phyloP scores from a whole-genome alignment of 768 basidiomycete genomes.

The Lactarius tabidus region DNA sequence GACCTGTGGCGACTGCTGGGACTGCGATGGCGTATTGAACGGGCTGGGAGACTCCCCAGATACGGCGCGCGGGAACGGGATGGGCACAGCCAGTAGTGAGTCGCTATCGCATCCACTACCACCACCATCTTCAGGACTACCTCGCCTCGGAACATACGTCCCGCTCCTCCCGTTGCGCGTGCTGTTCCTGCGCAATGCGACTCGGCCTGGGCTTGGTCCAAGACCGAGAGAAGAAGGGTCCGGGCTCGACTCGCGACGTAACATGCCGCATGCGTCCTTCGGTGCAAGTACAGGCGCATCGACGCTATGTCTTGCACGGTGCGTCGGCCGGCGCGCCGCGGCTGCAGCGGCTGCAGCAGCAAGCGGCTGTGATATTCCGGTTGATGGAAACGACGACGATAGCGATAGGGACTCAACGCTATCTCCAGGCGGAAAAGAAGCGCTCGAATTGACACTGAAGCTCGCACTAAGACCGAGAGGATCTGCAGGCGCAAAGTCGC shows the following conservation, averaged over 20 bases:
- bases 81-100: slow-evolving; percentile 31
- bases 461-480: slow-evolving; percentile 2
- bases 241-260: slow-evolving; percentile 52
- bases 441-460: not conserved
- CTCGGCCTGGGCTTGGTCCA: slow-evolving; percentile 34
- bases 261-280: slow-evolving; percentile 37
- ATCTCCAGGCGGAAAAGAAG: slow-evolving; percentile 10
- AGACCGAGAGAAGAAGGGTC: slow-evolving; percentile 38
- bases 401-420: slow-evolving; percentile 44
- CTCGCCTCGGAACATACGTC: slow-evolving; percentile 15
- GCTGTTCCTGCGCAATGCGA: slow-evolving; percentile 55
- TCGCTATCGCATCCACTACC: slow-evolving; percentile 28
- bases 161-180: slow-evolving; percentile 15
- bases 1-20: not conserved
- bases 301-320: slow-evolving; percentile 61
- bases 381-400: slow-evolving; percentile 12
- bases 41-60: slow-evolving; percentile 49
- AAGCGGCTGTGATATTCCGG: not conserved
- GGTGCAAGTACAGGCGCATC: slow-evolving; percentile 43
- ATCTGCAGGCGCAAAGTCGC: not conserved
- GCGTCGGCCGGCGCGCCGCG: slow-evolving; percentile 49
- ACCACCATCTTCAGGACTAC: slow-evolving; percentile 21
- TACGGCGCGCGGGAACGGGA: slow-evolving; percentile 64
- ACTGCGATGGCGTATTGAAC: slow-evolving; percentile 11
- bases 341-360: slow-evolving; percentile 28